Base-by-base conservation (phyloP, 2,329 filamentous ascomycete genomes). In the Neopestalotiopsis sp. region DNA sequence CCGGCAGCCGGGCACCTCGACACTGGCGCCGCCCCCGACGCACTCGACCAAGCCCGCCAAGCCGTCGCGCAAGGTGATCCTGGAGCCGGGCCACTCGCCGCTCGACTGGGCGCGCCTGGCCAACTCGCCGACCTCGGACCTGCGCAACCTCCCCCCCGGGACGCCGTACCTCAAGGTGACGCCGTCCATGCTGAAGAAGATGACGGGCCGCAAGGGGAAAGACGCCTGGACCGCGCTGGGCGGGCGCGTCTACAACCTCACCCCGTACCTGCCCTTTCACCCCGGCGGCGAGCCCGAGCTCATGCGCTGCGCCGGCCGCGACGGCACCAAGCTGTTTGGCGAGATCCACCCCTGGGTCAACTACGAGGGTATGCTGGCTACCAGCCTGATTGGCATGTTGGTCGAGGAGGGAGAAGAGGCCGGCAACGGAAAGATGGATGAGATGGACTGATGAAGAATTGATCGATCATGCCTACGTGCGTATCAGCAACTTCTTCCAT, bases 181-280 rank as follows among this genome's bases (percentile, higher is more conserved):
- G 5, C 95, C 95, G 1, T 91, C 90, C 4, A 89, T 94, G 86
- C 86, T 99, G 13, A 92, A 91, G 78, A 81, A 84, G 52, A 90
- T 94, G 81, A 97, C 93, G 52, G 95, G 95, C 0, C 89, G 95
- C 38, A 93, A 92, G 77, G 94, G 94, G 9, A 91, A 88, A 71
- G 93, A 97, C 75, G 94, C 95, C 0, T 99, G 96, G 96, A 97
- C 92, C 70, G 93, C 90, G 1, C 91, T 97, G 70, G 92, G 94
- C 70, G 95, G 95, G 1, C 92, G 93, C 75, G 95, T 98, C 34
- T 99, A 98, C 82, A 98, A 98, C 76, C 91, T 99, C 69, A 92
- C 91, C 0, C 94, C 95, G 0, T 99, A 98, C 78, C 78, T 94
- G 45, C 90, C 92, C 1, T 99, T 94, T 78, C 96, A 99, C 79